A percentile compares a stretch with the other conserved stretches of the same genome.
phyloP scores from a whole-genome alignment of 2,329 filamentous ascomycete genomes.

The Xylogone sp. region DNA sequence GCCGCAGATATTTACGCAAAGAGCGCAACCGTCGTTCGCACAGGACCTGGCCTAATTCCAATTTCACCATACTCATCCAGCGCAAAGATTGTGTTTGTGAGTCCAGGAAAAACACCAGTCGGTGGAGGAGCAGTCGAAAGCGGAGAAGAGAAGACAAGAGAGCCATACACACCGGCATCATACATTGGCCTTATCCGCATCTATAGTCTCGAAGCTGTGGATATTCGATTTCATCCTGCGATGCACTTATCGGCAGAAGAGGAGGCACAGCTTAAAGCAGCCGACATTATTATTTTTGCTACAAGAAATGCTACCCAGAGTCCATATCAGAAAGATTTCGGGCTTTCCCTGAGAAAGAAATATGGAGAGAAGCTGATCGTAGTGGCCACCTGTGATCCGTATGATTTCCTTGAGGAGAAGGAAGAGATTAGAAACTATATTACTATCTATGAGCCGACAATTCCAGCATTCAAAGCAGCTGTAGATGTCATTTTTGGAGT shows the following conservation, averaged over 20 bases:
- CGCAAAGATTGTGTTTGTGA: conserved; percentile 32
- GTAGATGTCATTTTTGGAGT: conserved; percentile 35
- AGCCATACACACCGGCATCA: conserved; percentile 25
- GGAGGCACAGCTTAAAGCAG: conserved; percentile 28
- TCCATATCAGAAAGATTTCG: conserved; percentile 32
- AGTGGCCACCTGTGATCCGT: conserved; percentile 39
- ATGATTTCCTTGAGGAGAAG: conserved; percentile 36
- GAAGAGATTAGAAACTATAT: conserved; percentile 35
- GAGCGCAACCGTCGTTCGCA: conserved; percentile 37
- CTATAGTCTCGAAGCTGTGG: conserved; percentile 22
- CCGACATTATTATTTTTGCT: conserved; percentile 35
- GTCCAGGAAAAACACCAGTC: conserved; percentile 30
- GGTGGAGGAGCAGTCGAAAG: conserved; percentile 35
- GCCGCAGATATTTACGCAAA: conserved; percentile 32
- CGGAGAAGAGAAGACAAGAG: conserved; percentile 30
- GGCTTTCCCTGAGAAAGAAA: conserved; percentile 26
- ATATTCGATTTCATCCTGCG: conserved; percentile 30
- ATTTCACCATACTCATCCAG: conserved; percentile 15
- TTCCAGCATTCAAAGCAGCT: conserved; percentile 36
- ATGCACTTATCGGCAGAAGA: conserved; percentile 27
- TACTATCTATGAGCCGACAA: conserved; percentile 39
- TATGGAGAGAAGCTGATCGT: conserved; percentile 28
- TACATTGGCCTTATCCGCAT: conserved; percentile 30
- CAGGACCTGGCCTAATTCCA: conserved; percentile 26
- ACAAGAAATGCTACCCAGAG: conserved; percentile 36